Evolutionary conservation across 257 asterid genomes (phyloP), one percentile per base, ranked within the genome.

Genomic region (Solanum acaule): DNA sequence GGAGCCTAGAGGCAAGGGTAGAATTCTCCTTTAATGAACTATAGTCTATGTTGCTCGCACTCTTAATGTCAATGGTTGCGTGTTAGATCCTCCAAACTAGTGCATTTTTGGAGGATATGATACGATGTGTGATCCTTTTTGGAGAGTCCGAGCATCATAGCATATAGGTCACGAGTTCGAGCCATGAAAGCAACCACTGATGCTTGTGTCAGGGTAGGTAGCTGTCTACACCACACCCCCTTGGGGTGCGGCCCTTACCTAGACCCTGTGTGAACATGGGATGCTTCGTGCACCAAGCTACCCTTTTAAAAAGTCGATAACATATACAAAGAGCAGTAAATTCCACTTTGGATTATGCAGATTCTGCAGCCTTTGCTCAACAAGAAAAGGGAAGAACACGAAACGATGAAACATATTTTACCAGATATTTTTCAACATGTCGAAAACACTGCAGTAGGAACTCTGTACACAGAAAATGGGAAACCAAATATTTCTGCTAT

Each of bases 321-420:
- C 31, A n/a, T 63, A n/a, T 63, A 9, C 7, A 63, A 12, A 63
- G 31, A 46, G 56, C 13, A 46, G 56, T 46, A 46, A 46, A 46
- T 46, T 14, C 18, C 56, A 46, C 56, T 0, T 46, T 46, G 56
- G 18, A 14, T 46, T 46, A 46, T 46, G 56, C 22, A 68, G 75
- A 68, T 13, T 71, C 78, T 25, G 40, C 40, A 87, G 56, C 92
- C 97, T 3, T 95, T 93, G 94, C 84, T 93, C n/a, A 89, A 91
- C 82, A 93, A 92, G 95, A 92, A 93, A 84, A 88, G 91, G 88
- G 95, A 94, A 83, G 97, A 93, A 86, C 93, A 91, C 2, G 92
- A 92, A 82, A 90, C 86, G 90, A 91, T 91, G 93, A 93, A 82
- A 61, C 90, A 61, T 92, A 82, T 94, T 6, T 85, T 94, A 61